These are phyloP conservation scores for Flaveria robusta DNA, from an alignment of 129 eudicot genomes.

Conservation along the genomic window DNA sequence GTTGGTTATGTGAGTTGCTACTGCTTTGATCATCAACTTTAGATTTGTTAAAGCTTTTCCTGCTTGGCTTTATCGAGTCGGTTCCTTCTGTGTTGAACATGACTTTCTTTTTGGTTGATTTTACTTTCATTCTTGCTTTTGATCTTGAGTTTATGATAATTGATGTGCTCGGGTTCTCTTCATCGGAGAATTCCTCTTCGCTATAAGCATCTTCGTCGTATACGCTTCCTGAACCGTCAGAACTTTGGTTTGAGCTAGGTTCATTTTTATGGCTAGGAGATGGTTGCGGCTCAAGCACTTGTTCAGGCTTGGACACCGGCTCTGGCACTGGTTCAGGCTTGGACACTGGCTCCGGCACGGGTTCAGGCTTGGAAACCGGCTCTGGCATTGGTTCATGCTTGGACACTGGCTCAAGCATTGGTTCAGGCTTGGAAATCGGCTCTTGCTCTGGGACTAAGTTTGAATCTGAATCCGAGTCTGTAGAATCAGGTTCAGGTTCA, in stretches of 20 bases:
- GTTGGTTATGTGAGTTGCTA: slow-evolving; percentile 3
- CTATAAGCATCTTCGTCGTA: slow-evolving; percentile 38
- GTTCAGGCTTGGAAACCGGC: not conserved
- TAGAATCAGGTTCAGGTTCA: not conserved
- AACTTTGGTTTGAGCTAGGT: slow-evolving; percentile 19
- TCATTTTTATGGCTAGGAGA: slow-evolving; percentile 22
- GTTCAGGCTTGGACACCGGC: not conserved
- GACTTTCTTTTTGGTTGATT: slow-evolving; percentile 39
- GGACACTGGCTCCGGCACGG: not conserved
- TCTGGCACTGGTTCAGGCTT: not conserved
- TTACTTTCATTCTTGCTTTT: slow-evolving; percentile 29
- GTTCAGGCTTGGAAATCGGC: slow-evolving; percentile 5
- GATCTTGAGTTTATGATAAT: slow-evolving; percentile 23
- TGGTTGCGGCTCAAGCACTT: not conserved
- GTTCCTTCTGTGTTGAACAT: slow-evolving; percentile 32
- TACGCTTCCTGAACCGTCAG: slow-evolving; percentile 34
- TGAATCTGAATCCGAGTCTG: slow-evolving; percentile 1
- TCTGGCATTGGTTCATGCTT: not conserved
- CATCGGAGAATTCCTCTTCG: slow-evolving; percentile 40
- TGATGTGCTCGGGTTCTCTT: slow-evolving; percentile 31
- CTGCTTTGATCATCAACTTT: slow-evolving; percentile 20
- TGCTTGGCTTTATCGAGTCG: slow-evolving; percentile 25
- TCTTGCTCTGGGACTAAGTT: not conserved
- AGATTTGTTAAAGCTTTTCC: slow-evolving; percentile 30
- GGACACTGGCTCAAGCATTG: not conserved